Evolutionary conservation across 352 stramenopile species (phyloP).

Genomic region (Phytophthora constricta): DNA sequence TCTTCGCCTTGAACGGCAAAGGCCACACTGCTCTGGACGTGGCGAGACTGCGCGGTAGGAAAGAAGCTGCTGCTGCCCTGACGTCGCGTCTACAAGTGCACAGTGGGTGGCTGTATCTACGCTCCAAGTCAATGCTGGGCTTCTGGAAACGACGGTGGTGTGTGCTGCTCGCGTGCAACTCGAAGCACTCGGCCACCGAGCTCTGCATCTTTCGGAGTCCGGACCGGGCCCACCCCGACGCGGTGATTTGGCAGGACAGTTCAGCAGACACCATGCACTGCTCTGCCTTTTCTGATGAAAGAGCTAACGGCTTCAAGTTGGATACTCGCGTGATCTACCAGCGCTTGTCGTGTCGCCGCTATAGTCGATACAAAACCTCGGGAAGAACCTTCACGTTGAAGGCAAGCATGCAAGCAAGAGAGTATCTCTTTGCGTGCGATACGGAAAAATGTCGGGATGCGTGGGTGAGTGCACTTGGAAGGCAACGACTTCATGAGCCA

Average conservation of each 20-base stretch:
- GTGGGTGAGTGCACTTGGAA: slow-evolving; percentile 49
- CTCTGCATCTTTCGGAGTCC: slow-evolving; percentile 59
- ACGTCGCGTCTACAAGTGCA: slow-evolving; percentile 56
- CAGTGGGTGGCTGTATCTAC: slow-evolving; percentile 65
- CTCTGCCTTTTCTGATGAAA: slow-evolving; percentile 28
- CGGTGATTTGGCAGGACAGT: slow-evolving; percentile 53
- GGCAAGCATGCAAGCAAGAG: slow-evolving; percentile 23
- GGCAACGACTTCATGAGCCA: slow-evolving; percentile 20
- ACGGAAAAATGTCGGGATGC: slow-evolving; percentile 32
- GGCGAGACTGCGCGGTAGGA: slow-evolving; percentile 53
- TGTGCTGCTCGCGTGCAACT: slow-evolving; percentile 60
- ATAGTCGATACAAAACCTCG: slow-evolving; percentile 42
- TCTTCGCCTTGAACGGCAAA: slow-evolving; percentile 58
- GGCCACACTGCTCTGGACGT: slow-evolving; percentile 70
- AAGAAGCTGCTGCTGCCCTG: slow-evolving; percentile 49
- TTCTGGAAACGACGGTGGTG: slow-evolving; percentile 75
- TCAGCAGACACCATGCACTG: slow-evolving; percentile 29
- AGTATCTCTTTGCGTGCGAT: slow-evolving; percentile 55
- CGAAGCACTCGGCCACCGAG: slow-evolving; percentile 49
- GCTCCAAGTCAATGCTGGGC: slow-evolving; percentile 39
- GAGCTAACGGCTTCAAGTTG: slow-evolving; percentile 53
- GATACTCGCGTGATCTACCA: slow-evolving; percentile 50
- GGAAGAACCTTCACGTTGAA: slow-evolving; percentile 37
- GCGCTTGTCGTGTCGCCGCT: slow-evolving; percentile 28
- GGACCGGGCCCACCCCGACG: slow-evolving; percentile 42